These are phyloP conservation scores for Flaveria linearis DNA, from an alignment of 129 eudicot species.

Conservation along the genomic window DNA sequence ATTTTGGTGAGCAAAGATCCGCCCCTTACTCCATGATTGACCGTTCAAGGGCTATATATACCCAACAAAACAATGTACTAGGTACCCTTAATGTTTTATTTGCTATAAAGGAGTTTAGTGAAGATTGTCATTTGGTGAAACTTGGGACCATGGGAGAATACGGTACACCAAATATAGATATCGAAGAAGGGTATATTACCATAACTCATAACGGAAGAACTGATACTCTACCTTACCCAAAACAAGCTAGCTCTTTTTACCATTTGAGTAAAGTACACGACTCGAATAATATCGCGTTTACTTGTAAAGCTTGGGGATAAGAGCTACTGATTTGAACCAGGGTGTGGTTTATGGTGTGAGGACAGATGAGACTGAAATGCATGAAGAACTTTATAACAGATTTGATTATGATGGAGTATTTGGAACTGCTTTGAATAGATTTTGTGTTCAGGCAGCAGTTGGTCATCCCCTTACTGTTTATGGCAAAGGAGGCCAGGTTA, in stretches of 20 bases:
- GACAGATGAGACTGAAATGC: constrained; percentile 93
- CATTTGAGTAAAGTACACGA: constrained; percentile 99
- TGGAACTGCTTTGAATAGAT: constrained; percentile 94
- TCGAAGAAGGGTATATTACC: constrained; percentile 92
- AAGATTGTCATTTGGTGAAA: constrained; percentile 94
- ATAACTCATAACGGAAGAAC: constrained; percentile 96
- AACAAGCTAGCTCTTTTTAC: constrained; percentile 96
- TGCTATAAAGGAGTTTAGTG: constrained; percentile 88
- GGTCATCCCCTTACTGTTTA: constrained; percentile 99
- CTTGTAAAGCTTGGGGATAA: constrained; percentile 95
- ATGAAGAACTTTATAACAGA: constrained; percentile 82
- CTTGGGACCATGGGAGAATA: constrained; percentile 99
- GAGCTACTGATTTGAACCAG: constrained; percentile 96
- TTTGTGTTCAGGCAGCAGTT: constrained; percentile 98
- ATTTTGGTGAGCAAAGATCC: constrained; percentile 96
- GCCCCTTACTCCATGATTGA: constrained; percentile 99
- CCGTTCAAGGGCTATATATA: constrained; percentile 84
- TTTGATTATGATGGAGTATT: constrained; percentile 91
- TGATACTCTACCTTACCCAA: constrained; percentile 96
- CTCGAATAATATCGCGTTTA: constrained; percentile 91
- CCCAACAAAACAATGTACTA: constrained; percentile 92
- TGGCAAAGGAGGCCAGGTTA: constrained; percentile 99
- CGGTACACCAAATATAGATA: constrained; percentile 98
- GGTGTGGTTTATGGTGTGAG: constrained; percentile 99
- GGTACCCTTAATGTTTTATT: constrained; percentile 97